Conservation (phyloP, 2,329 filamentous ascomycete genomes). For the Graphilbum fragrans region DNA sequence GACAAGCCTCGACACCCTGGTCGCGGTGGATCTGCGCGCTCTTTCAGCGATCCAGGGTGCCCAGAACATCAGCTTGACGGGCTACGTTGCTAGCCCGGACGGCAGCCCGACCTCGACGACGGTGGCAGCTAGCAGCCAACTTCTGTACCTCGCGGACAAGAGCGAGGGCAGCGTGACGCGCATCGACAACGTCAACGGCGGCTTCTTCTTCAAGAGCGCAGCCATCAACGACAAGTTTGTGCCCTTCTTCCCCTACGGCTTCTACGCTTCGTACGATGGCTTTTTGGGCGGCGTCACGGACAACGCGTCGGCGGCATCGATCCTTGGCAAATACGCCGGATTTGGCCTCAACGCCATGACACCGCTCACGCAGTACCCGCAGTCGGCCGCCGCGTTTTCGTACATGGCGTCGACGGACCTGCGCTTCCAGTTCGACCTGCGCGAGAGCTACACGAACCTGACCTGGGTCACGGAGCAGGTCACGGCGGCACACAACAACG, state of each 20-base stretch:
- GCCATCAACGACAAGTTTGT: constrained; percentile 22
- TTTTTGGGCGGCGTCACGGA: constrained; percentile 26
- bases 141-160: constrained; percentile 31
- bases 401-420: constrained; percentile 26
- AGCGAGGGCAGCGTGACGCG: constrained; percentile 30
- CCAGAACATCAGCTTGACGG: too few relatives aligned
- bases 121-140: constrained; percentile 22
- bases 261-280: constrained; percentile 28
- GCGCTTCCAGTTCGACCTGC: constrained; percentile 32
- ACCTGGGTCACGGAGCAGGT: constrained; percentile 26
- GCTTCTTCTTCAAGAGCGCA: constrained; percentile 25
- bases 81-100: too few relatives aligned
- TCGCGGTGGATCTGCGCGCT: constrained; percentile 24
- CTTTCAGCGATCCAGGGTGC: too few relatives aligned
- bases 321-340: constrained; percentile 20
- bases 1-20: constrained; percentile 16
- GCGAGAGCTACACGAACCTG: constrained; percentile 30
- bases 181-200: constrained; percentile 32
- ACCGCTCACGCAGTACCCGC: constrained; percentile 25
- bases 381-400: constrained; percentile 22
- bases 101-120: constrained; percentile 25
- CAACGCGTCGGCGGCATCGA: constrained; percentile 15
- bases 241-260: constrained; percentile 31
- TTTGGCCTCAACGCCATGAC: constrained; percentile 32
- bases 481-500: constrained; percentile 24